Evolutionary conservation across 2,329 filamentous ascomycete genomes (phyloP).

Genomic region (Xylariaceae sp.): DNA sequence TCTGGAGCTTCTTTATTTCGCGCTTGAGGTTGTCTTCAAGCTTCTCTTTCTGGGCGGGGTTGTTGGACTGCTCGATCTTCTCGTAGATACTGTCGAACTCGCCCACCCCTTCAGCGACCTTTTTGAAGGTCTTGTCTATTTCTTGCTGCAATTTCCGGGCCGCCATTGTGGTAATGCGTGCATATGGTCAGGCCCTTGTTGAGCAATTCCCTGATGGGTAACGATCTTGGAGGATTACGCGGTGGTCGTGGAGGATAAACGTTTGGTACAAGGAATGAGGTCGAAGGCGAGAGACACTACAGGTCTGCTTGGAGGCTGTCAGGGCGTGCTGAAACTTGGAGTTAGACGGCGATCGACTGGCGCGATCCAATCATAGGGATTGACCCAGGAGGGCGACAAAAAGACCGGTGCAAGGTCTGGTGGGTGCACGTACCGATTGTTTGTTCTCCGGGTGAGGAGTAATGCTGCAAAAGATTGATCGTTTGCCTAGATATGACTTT

Average conservation of each 20-base stretch:
- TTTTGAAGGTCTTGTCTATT: slow-evolving; percentile 99
- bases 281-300: not conserved
- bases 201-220: not conserved
- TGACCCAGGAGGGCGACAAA: not conserved
- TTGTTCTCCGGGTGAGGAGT: not conserved
- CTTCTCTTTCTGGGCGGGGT: slow-evolving; percentile 96
- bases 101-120: slow-evolving; percentile 88
- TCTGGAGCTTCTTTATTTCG: slow-evolving; percentile 99
- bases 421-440: slow-evolving; percentile 1
- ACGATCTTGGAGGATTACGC: not conserved
- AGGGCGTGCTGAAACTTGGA: slow-evolving; percentile 6
- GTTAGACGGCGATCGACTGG: slow-evolving; percentile 12
- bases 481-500: slow-evolving; percentile 6
- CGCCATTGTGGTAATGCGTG: slow-evolving; percentile 70
- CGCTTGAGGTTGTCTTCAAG: slow-evolving; percentile 97
- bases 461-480: not conserved
- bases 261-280: not conserved
- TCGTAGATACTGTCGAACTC: slow-evolving; percentile 97
- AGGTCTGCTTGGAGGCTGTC: slow-evolving; percentile 11
- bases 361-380: slow-evolving; percentile 6
- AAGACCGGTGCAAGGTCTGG: not conserved
- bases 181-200: slow-evolving; percentile 21
- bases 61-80: slow-evolving; percentile 92
- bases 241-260: not conserved
- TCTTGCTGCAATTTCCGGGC: slow-evolving; percentile 96